These are phyloP conservation scores for Petunia axillaris DNA, from an alignment of 257 asterid genomes.

Conservation along the genomic window DNA sequence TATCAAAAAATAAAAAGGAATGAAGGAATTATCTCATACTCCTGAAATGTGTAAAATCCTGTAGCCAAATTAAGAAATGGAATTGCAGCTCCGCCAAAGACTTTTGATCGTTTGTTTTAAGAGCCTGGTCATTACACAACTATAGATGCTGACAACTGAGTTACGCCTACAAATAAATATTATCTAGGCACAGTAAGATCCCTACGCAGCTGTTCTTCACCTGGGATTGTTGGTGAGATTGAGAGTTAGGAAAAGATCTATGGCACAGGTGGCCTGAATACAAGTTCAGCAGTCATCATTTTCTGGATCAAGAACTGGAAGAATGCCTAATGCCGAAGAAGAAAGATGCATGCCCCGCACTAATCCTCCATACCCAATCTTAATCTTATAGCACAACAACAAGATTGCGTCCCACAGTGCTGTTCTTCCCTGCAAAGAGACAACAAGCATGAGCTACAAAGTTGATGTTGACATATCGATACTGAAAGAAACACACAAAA, in stretches of 20 bases:
- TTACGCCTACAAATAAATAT: neutral
- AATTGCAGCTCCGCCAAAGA: neutral
- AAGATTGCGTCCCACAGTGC: constrained; percentile 91
- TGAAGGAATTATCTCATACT: neutral
- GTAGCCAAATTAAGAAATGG: neutral
- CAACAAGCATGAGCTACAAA: neutral
- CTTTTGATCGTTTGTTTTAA: neutral
- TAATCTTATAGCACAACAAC: constrained; percentile 72
- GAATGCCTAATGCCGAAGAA: constrained; percentile 82
- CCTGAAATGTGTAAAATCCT: neutral
- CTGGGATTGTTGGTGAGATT: neutral
- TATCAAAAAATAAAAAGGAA: neutral
- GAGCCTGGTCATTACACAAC: neutral
- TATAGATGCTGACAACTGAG: neutral
- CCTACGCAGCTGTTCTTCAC: neutral
- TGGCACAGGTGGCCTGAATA: neutral
- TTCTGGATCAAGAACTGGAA: constrained; percentile 72
- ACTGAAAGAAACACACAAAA: neutral
- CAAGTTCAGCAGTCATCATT: constrained; percentile 46
- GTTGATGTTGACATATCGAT: neutral
- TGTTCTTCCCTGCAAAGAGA: constrained; percentile 80
- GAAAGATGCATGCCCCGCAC: constrained; percentile 93
- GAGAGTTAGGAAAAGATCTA: neutral
- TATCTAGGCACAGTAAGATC: neutral
- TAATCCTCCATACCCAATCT: constrained; percentile 71